phyloP scores from a whole-genome alignment of 441 rosid species.

The Adansonia rubrostipa region DNA sequence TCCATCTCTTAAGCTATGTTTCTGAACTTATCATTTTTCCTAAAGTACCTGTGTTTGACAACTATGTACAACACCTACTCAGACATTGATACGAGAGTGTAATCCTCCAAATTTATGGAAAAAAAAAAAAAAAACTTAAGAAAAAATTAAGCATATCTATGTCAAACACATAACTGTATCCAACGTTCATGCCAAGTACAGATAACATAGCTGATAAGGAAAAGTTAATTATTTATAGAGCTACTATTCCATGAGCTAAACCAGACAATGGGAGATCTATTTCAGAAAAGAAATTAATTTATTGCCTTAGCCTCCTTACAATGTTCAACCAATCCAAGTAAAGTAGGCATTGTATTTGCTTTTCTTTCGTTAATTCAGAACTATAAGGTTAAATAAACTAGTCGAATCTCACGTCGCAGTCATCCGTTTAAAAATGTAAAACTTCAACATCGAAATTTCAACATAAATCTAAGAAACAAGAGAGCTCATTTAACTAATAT shows the following conservation, averaged over 20 bases:
- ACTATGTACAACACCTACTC: too few relatives aligned
- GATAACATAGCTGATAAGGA: too few relatives aligned
- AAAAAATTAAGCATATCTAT: too few relatives aligned
- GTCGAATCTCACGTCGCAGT: neutral
- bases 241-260: too few relatives aligned
- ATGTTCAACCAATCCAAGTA: neutral
- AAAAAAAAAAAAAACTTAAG: too few relatives aligned
- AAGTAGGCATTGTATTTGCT: neutral
- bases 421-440: neutral
- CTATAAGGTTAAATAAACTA: neutral
- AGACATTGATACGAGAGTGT: too few relatives aligned
- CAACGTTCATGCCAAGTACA: neutral
- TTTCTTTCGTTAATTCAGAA: neutral
- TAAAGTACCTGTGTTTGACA: too few relatives aligned
- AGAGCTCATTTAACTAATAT: neutral
- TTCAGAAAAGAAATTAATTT: neutral
- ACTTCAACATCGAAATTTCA: neutral
- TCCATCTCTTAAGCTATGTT: too few relatives aligned
- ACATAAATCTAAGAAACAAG: neutral
- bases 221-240: too few relatives aligned
- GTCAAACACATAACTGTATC: neutral
- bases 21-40: too few relatives aligned
- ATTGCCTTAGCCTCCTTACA: neutral
- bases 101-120: too few relatives aligned
- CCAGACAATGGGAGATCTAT: neutral